Conservation (phyloP, 2,329 filamentous ascomycete species). For the Claviceps sp. region DNA sequence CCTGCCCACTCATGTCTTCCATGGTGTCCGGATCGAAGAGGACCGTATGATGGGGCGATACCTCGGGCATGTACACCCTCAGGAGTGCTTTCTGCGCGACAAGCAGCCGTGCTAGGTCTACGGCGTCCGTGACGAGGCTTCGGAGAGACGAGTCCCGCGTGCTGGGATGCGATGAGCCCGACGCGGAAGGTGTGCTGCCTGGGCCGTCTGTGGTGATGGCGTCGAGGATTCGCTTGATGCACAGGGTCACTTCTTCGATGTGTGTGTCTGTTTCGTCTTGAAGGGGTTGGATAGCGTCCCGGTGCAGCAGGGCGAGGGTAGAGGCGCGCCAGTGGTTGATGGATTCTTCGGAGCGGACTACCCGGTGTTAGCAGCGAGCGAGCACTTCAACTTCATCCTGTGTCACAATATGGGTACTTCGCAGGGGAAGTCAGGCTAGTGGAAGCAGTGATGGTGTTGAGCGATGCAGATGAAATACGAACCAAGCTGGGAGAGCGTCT, state of each 20-base stretch:
- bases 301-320: conserved; percentile 46
- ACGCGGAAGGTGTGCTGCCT: conserved; percentile 6
- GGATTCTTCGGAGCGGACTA: conserved; percentile 32
- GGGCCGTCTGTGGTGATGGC: conserved; percentile 27
- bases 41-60: conserved; percentile 37
- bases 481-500: conserved; percentile 30
- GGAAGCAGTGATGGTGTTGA: not conserved
- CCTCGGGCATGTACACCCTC: conserved; percentile 39
- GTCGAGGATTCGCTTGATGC: conserved; percentile 36
- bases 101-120: conserved; percentile 43
- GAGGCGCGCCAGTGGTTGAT: conserved; percentile 54
- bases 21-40: conserved; percentile 46
- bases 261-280: conserved; percentile 30
- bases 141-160: conserved; percentile 40
- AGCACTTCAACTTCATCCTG: no score
- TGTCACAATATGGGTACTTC: no score
- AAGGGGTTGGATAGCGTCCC: conserved; percentile 34
- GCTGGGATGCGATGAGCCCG: conserved; percentile 21
- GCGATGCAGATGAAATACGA: conserved; percentile 3
- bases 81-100: conserved; percentile 47
- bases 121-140: conserved; percentile 35
- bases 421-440: no score
- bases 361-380: no score
- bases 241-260: conserved; percentile 29
- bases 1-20: conserved; percentile 53